Evolutionary conservation across 257 asterid genomes (phyloP).

Genomic region (Cordia subcordata): DNA sequence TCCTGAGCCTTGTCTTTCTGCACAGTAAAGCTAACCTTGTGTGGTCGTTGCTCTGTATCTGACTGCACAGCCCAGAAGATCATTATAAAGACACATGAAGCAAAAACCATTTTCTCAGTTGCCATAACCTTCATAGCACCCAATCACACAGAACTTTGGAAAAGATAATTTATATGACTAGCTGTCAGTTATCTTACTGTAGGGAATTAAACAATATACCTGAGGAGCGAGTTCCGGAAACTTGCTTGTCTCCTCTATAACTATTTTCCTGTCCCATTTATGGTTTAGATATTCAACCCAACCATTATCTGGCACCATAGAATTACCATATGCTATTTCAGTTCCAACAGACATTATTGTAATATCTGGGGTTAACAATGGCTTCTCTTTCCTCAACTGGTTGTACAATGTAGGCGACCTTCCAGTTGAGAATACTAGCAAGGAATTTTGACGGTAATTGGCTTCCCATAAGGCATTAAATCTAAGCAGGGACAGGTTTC

Average conservation of each 20-base stretch:
- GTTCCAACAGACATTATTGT: slow-evolving; percentile 98
- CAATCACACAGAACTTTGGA: no score
- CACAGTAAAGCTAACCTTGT: slow-evolving; percentile 82
- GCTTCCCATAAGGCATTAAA: slow-evolving; percentile 97
- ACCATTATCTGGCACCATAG: slow-evolving; percentile 93
- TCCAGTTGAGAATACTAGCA: slow-evolving; percentile 97
- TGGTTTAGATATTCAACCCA: slow-evolving; percentile 80
- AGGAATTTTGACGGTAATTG: slow-evolving; percentile 66
- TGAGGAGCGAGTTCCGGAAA: slow-evolving; percentile 76
- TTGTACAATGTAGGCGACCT: slow-evolving; percentile 92
- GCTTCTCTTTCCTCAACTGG: slow-evolving; percentile 94
- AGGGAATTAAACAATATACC: slow-evolving; percentile 34
- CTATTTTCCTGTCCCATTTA: slow-evolving; percentile 87
- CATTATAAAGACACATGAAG: background rate
- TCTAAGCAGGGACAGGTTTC: slow-evolving; percentile 80
- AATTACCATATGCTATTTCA: slow-evolving; percentile 91
- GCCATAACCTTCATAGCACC: no score
- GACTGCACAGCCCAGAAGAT: slow-evolving; percentile 50
- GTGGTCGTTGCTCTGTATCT: slow-evolving; percentile 97
- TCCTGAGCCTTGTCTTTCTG: slow-evolving; percentile 74
- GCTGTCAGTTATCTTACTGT: background rate
- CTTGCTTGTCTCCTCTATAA: slow-evolving; percentile 71
- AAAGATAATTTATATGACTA: background rate
- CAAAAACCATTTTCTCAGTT: background rate
- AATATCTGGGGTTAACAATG: slow-evolving; percentile 94